Percentiles rank a stretch among this genome's conserved stretches.
phyloP scores from a whole-genome alignment of 106 monocot species.

The Platanthera guangdongensis region DNA sequence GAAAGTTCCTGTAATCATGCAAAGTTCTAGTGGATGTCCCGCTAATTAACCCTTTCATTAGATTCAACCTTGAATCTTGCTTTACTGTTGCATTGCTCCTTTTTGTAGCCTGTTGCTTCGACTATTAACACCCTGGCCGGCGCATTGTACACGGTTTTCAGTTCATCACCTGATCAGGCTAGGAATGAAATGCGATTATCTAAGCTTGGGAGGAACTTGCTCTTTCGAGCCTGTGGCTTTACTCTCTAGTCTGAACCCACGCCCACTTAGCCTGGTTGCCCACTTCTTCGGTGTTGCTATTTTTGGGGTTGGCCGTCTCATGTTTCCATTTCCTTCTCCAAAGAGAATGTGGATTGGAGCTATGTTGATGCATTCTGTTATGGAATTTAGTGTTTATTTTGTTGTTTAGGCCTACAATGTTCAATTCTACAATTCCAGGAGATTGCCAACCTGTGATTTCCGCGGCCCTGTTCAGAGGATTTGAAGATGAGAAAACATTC shows the following conservation, averaged over 20 bases:
- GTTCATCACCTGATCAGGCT: constrained; percentile 63
- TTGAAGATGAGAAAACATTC: no score
- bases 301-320: constrained; percentile 77
- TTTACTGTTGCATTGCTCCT: background rate
- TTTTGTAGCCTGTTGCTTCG: constrained; percentile 80
- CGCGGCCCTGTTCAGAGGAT: no score
- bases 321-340: constrained; percentile 73
- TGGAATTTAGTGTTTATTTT: background rate
- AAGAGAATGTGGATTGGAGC: constrained; percentile 67
- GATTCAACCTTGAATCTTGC: background rate
- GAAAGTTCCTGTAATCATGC: no score
- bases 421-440: background rate
- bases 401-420: background rate
- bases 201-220: constrained; percentile 74
- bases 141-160: constrained; percentile 77
- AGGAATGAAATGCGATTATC: constrained; percentile 87
- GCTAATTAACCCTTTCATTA: no score
- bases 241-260: constrained; percentile 70
- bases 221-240: constrained; percentile 65
- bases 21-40: no score
- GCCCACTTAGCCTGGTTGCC: constrained; percentile 61
- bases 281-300: constrained; percentile 93
- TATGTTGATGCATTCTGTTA: constrained; percentile 20
- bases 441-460: no score
- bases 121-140: constrained; percentile 91